Evolutionary conservation across 805 yeast genomes (phyloP).

Genomic region (Wickerhamomyces bovis): DNA sequence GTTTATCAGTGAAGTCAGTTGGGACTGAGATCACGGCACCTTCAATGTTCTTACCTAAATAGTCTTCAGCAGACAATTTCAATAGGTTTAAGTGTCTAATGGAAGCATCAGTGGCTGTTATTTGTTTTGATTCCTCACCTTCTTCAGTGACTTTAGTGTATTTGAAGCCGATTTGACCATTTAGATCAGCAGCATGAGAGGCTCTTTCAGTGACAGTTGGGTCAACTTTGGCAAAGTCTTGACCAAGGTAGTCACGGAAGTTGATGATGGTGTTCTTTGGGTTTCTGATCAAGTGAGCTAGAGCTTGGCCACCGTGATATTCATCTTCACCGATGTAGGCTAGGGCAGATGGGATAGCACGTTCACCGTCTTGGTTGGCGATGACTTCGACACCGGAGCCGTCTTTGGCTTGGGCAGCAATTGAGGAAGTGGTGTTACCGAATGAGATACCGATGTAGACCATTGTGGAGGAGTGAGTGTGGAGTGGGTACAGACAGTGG

Average conservation of each 20-base stretch:
- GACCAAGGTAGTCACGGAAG: constrained; percentile 91
- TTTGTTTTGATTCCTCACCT: constrained; percentile 40
- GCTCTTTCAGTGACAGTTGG: constrained; percentile 56
- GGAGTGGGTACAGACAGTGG: neutral
- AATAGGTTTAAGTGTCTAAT: constrained; percentile 79
- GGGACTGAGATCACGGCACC: constrained; percentile 89
- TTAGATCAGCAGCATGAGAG: constrained; percentile 59
- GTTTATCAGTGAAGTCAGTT: constrained; percentile 73
- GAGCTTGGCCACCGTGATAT: constrained; percentile 95
- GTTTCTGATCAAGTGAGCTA: constrained; percentile 87
- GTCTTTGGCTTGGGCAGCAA: constrained; percentile 78
- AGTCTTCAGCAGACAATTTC: constrained; percentile 87
- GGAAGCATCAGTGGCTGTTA: constrained; percentile 72
- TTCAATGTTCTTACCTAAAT: constrained; percentile 72
- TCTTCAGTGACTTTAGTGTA: constrained; percentile 29
- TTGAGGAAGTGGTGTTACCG: constrained; percentile 93
- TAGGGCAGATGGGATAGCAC: constrained; percentile 88
- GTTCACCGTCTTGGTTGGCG: constrained; percentile 98
- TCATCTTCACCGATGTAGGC: constrained; percentile 93
- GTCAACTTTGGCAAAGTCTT: constrained; percentile 63
- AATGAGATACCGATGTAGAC: constrained; percentile 87
- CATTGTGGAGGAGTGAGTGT: constrained; percentile 14
- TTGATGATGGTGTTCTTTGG: constrained; percentile 79
- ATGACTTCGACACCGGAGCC: constrained; percentile 88
- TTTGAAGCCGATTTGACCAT: constrained; percentile 67